Evolutionary conservation across 305 asterid species (phyloP).

Genomic region (Fraxinus velutina): DNA sequence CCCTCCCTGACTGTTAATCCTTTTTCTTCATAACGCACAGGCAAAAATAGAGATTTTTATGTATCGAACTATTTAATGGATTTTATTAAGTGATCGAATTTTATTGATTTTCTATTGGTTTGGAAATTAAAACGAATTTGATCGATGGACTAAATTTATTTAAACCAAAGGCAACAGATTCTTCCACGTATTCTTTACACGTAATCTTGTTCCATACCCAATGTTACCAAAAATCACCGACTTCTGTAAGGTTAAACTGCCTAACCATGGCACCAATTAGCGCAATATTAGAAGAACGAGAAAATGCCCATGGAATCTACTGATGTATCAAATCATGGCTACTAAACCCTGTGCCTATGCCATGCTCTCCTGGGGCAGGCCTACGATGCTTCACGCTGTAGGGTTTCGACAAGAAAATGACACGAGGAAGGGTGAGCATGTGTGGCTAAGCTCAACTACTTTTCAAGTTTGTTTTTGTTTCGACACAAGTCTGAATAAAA

Average conservation of each 20-base stretch:
- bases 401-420: neutral
- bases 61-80: neutral
- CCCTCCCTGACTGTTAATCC: neutral
- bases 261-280: neutral
- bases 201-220: constrained; percentile 2
- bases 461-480: neutral
- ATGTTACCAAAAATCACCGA: constrained; percentile 16
- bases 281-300: neutral
- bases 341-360: neutral
- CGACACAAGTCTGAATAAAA: neutral
- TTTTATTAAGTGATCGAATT: neutral
- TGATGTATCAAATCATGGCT: neutral
- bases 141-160: neutral
- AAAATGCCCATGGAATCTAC: neutral
- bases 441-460: neutral
- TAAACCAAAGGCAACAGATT: neutral
- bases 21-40: neutral
- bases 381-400: neutral
- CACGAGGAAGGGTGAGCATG: neutral
- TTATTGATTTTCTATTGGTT: neutral
- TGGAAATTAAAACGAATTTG: neutral
- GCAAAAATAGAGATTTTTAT: neutral
- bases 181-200: constrained; percentile 15
- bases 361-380: neutral
- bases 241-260: neutral